Conservation (phyloP, 768 basidiomycete genomes). For the Leccinum fibrillosum region DNA sequence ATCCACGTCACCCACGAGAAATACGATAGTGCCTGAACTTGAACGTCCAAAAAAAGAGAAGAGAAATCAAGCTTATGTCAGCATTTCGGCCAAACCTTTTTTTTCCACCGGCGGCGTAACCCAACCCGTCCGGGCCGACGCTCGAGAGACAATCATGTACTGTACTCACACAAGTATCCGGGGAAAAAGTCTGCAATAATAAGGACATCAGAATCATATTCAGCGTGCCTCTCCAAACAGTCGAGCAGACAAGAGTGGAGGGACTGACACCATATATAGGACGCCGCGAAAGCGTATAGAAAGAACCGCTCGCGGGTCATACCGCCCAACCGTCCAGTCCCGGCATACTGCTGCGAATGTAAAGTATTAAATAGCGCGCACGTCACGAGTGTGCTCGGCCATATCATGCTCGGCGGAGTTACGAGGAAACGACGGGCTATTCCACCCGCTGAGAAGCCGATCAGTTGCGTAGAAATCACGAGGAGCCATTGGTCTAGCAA, state of each 20-base stretch:
- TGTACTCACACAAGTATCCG: conserved; percentile 40
- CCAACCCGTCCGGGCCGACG: background rate
- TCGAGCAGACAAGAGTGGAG: background rate
- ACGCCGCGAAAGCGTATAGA: conserved; percentile 55
- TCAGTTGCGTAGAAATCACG: conserved; percentile 71
- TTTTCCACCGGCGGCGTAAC: background rate
- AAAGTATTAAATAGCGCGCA: conserved; percentile 78
- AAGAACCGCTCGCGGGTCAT: conserved; percentile 79
- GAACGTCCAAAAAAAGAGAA: background rate
- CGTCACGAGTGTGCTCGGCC: conserved; percentile 72
- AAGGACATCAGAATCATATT: conserved; percentile 5
- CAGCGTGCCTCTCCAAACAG: background rate
- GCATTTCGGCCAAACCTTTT: background rate
- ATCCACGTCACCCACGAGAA: conserved; percentile 63
- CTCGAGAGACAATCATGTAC: conserved; percentile 6
- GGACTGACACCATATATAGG: conserved; percentile 57
- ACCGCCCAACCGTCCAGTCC: conserved; percentile 58
- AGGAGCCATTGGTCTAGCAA: conserved; percentile 71
- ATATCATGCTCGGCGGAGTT: conserved; percentile 58
- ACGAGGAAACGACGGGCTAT: conserved; percentile 72
- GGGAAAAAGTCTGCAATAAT: conserved; percentile 37
- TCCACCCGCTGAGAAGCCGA: conserved; percentile 83
- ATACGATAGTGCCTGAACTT: conserved; percentile 49
- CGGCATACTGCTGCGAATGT: conserved; percentile 65
- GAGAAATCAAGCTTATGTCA: conserved; percentile 14